Evolutionary conservation across 2,329 filamentous ascomycete species (phyloP), one percentile per base, ranked within the genome.

Genomic region (Colletotrichum sp.): DNA sequence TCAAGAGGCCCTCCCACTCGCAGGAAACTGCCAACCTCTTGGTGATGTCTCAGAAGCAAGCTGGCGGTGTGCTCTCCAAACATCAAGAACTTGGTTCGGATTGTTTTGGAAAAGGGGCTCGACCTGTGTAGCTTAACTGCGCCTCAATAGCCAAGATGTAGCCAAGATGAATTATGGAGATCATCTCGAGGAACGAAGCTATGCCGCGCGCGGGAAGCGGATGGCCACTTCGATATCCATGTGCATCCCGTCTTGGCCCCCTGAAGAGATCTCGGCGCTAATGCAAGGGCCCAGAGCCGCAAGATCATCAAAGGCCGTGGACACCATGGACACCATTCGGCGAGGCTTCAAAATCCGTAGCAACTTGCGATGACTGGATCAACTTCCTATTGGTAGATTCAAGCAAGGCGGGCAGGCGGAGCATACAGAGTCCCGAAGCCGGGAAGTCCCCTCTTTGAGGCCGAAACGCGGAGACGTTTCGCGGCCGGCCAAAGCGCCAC

Each of bases 381-480:
- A 70, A 24, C n/a, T 49, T 49, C 15, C 44, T 13, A 64, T 57
- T 72, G 36, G 52, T 5, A 18, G 24, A 15, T 5, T 12, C 2
- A 13, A 6, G 44, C 6, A 18, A 12, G 15, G 32, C 44, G 26
- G 57, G 15, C 15, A 32, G 44, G 44, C 57, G 57, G 64, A 32
- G 44, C 44, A 15, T n/a, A n/a, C 10, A 60, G 34, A n/a, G 21
- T 24, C 21, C 63, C 70, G 70, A 73, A 36, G 44, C 73, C 57
- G 57, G 70, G 64, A n/a, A 24, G 21, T 36, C 63, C 73, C 69
- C n/a, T 69, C 64, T 34, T 60, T 16, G 55, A 73, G 18, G 34
- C 34, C 73, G 73, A 76, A 76, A 76, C 73, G 73, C 34, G 39
- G 44, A 59, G 44, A 30, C 49, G 73, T 76, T 76, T 76, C 73